A percentile compares a stretch with the other conserved stretches of the same genome.
phyloP scores from a whole-genome alignment of 2,329 filamentous ascomycete species.

The Fusarium cicatricum region DNA sequence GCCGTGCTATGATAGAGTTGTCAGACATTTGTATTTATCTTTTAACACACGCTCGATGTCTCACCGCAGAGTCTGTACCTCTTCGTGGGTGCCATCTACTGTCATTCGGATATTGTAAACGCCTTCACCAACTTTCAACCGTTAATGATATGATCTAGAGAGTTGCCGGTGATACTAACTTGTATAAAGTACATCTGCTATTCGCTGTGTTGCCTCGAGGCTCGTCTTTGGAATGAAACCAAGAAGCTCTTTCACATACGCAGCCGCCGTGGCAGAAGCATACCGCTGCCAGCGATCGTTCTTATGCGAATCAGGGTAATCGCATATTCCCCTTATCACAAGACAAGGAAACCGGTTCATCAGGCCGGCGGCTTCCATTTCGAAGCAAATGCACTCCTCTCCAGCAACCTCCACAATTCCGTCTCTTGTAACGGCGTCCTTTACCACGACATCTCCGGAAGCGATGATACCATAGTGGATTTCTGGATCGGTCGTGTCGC shows the following conservation, averaged over 20 bases:
- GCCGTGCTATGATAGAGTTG: too few relatives aligned
- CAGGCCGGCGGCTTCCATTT: background rate
- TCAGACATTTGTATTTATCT: too few relatives aligned
- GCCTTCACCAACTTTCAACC: too few relatives aligned
- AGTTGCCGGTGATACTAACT: too few relatives aligned
- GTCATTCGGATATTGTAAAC: too few relatives aligned
- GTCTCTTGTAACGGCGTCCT: conserved; percentile 5
- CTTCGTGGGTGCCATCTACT: too few relatives aligned
- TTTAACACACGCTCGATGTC: too few relatives aligned
- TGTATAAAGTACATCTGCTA: too few relatives aligned
- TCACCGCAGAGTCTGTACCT: too few relatives aligned
- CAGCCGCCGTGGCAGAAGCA: conserved; percentile 46
- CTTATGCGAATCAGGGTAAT: conserved; percentile 52
- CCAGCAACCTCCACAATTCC: background rate
- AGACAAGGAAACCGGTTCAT: background rate
- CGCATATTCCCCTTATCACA: conserved; percentile 49
- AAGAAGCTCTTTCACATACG: conserved; percentile 36
- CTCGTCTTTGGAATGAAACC: too few relatives aligned
- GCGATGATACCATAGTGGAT: conserved; percentile 40
- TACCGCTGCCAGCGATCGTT: conserved; percentile 49
- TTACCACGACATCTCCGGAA: conserved; percentile 36
- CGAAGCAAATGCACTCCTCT: background rate
- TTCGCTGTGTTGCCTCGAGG: too few relatives aligned
- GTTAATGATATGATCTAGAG: too few relatives aligned
- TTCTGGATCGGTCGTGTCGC: conserved; percentile 1